phyloP scores from a whole-genome alignment of 2,329 filamentous ascomycete species.

The Colletotrichum musicola region DNA sequence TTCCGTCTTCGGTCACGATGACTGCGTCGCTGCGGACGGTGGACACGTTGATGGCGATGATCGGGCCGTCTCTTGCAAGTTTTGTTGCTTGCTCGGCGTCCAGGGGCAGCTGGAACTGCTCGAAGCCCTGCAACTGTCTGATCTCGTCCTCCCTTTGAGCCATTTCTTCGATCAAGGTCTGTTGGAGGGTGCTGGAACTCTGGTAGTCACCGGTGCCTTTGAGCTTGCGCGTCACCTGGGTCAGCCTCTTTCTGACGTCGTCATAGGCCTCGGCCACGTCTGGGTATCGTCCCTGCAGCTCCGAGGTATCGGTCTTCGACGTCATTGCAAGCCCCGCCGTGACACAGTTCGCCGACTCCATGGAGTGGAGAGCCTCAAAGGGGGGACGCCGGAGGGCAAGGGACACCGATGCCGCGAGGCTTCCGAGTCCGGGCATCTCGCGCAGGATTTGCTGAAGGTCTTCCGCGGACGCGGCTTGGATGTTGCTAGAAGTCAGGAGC shows the following conservation, averaged over 20 bases:
- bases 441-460: neutral
- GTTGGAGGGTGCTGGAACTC: neutral
- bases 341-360: neutral
- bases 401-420: neutral
- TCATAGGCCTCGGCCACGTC: neutral
- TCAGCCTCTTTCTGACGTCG: neutral
- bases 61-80: neutral
- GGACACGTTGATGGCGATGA: neutral
- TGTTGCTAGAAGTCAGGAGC: neutral
- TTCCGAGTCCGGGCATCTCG: neutral
- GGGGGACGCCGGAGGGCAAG: neutral
- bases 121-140: neutral
- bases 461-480: conserved; percentile 1
- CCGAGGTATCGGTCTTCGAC: neutral
- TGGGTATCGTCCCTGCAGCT: neutral
- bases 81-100: neutral
- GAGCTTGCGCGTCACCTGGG: neutral
- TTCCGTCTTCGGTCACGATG: neutral
- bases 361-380: neutral
- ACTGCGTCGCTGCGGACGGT: neutral
- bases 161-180: neutral
- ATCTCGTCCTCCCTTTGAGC: fast-evolving
- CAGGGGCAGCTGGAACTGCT: neutral
- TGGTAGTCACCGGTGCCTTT: neutral
- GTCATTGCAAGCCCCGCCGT: neutral